Evolutionary conservation across 2,329 filamentous ascomycete species (phyloP), one percentile per base, ranked within the genome.

Genomic region (Talaromyces pinophilus): DNA sequence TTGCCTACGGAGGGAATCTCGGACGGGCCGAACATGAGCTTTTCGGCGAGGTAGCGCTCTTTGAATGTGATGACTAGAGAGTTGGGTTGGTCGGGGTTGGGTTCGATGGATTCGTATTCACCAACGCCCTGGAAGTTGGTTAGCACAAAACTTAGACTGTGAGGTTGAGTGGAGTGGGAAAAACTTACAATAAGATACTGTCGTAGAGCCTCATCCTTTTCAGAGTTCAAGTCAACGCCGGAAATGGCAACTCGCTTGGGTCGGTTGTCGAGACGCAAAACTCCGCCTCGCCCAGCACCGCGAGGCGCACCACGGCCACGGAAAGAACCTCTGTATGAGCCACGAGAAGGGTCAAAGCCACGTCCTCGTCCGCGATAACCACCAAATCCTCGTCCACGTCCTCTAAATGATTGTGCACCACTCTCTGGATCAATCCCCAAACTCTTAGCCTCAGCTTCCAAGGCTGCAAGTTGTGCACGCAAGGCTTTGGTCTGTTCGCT

Each of bases 261-360:
- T 30, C 86, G 79, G 70, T 88, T 88, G 71, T 88, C 86, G 5
- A 88, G 78, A 68, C 85, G 80, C 70, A 84, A 81, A 17, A 86
- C 84, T 64, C 81, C 82, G 38, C 83, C 82, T 30, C 81, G 81
- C 19, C 78, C 76, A 19, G 35, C 19, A 42, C 78, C 75, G 55
- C 73, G 71, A 40, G 74, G 75, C 7, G 71, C 74, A 62, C 79
- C 79, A 61, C 80, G 79, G 2, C 82, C 83, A 55, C 81, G 79
- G 71, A 76, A 80, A 55, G 73, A 73, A 57, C 78, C 78, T 33
- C 74, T 74, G 67, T 72, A 81, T 19, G 76, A 74, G 57, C 78
- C 78, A 38, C 74, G 74, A 68, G 76, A 74, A 35, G 78, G 74
- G 60, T 79, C 77, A 67, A 76, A 81, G 11, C 74, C 76, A 15